Evolutionary conservation across 2,329 filamentous ascomycete genomes (phyloP).

Genomic region (Furcasterigmium sp.): DNA sequence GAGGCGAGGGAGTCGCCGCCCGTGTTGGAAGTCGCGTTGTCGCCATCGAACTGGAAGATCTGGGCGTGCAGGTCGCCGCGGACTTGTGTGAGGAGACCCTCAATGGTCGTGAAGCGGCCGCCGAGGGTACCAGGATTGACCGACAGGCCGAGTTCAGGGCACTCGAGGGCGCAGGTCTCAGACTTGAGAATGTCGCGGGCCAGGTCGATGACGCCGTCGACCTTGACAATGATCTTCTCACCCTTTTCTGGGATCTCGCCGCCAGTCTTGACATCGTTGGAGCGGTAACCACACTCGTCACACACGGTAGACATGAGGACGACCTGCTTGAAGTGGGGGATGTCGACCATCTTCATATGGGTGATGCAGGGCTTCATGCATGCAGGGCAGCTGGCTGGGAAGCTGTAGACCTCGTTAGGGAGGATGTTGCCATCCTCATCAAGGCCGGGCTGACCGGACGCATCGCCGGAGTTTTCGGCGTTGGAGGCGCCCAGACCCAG

Average conservation of each 20-base stretch:
- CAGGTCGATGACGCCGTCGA: slow-evolving; percentile 65
- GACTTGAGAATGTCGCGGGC: slow-evolving; percentile 91
- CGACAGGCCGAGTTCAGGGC: slow-evolving; percentile 78
- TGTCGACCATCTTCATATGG: slow-evolving; percentile 98
- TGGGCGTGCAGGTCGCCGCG: slow-evolving; percentile 82
- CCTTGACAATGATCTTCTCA: slow-evolving; percentile 72
- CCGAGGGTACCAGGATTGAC: slow-evolving; percentile 93
- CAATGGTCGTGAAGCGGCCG: slow-evolving; percentile 93
- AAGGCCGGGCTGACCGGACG: slow-evolving; percentile 29
- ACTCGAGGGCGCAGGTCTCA: slow-evolving; percentile 82
- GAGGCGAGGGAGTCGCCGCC: slow-evolving; percentile 70
- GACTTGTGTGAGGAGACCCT: slow-evolving; percentile 88
- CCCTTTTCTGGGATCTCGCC: slow-evolving; percentile 85
- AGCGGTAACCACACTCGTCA: slow-evolving; percentile 86
- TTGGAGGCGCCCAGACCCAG: slow-evolving; percentile 69
- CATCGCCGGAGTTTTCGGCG: slow-evolving; percentile 43
- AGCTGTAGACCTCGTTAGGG: slow-evolving; percentile 87
- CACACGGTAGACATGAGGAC: slow-evolving; percentile 93
- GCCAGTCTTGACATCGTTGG: slow-evolving; percentile 96
- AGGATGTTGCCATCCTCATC: slow-evolving; percentile 70
- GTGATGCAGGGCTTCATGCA: slow-evolving; percentile 83
- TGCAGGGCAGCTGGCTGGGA: slow-evolving; percentile 87
- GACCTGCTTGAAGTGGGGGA: slow-evolving; percentile 96
- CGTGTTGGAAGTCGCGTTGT: slow-evolving; percentile 21
- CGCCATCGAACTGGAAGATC: slow-evolving; percentile 72